These are phyloP conservation scores for Brassica incana DNA, from an alignment of 345 rosid genomes.

Conservation along the genomic window DNA sequence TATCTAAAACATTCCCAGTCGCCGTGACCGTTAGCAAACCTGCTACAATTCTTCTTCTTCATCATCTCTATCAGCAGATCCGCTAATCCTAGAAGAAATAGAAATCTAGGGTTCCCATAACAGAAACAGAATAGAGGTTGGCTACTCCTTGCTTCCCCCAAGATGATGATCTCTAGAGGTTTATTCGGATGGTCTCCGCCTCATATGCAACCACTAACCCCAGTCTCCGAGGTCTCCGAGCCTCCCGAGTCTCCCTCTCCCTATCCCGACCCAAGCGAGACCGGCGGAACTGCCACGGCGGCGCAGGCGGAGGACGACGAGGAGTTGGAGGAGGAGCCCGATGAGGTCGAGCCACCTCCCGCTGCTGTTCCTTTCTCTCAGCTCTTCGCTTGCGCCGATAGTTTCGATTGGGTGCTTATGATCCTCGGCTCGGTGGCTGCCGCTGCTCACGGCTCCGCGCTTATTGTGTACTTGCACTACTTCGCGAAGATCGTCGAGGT, in stretches of 20 bases:
- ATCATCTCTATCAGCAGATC: not conserved
- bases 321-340: constrained; percentile 80
- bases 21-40: constrained; percentile 26
- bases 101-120: no score
- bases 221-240: constrained; percentile 98
- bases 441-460: constrained; percentile 95
- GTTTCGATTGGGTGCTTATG: constrained; percentile 91
- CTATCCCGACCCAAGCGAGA: constrained; percentile 73
- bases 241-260: constrained; percentile 99
- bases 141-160: not conserved
- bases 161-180: constrained; percentile 89
- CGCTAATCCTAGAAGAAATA: not conserved
- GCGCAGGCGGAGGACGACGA: constrained; percentile 73
- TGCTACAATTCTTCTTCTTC: not conserved
- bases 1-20: constrained; percentile 4
- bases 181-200: constrained; percentile 99
- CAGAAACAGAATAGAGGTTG: not conserved
- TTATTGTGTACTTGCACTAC: constrained; percentile 91
- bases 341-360: constrained; percentile 93
- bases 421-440: constrained; percentile 88
- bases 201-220: constrained; percentile 94
- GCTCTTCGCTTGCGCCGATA: constrained; percentile 87
- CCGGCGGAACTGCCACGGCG: constrained; percentile 53
- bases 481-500: constrained; percentile 83
- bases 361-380: constrained; percentile 92